phyloP scores from a whole-genome alignment of 1,284 basidiomycete genomes.

The Tremellales sp. region DNA sequence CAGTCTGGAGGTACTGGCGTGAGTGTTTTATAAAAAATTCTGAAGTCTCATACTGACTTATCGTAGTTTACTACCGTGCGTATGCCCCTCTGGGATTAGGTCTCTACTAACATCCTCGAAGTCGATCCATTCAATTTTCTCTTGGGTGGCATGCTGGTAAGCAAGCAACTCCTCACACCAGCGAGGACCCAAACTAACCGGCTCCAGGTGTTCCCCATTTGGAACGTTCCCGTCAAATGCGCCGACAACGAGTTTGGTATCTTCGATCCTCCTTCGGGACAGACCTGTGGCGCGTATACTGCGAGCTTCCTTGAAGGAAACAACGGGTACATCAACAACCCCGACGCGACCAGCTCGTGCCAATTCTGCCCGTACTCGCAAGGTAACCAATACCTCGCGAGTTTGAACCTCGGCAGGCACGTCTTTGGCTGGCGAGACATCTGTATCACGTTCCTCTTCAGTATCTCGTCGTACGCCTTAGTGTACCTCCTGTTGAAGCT shows the following conservation, averaged over 20 bases:
- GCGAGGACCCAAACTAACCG: not conserved
- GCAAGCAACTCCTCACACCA: not conserved
- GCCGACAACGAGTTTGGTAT: conserved; percentile 32
- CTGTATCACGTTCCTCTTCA: conserved; percentile 32
- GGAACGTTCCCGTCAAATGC: conserved; percentile 38
- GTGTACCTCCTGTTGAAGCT: conserved; percentile 39
- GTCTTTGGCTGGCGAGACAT: conserved; percentile 39
- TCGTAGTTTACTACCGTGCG: too few species aligned
- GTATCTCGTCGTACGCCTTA: conserved; percentile 27
- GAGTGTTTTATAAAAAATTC: too few species aligned
- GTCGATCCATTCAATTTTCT: too few species aligned
- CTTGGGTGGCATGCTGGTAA: conserved; percentile 28
- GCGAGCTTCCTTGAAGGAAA: conserved; percentile 16
- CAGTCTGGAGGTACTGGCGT: too few species aligned
- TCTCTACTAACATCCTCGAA: too few species aligned
- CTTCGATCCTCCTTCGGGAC: conserved; percentile 41
- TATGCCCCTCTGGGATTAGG: too few species aligned
- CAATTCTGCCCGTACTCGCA: conserved; percentile 37
- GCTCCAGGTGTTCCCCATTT: conserved; percentile 22
- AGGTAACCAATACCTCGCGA: conserved; percentile 37
- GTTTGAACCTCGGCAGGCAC: conserved; percentile 31
- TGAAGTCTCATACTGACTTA: too few species aligned
- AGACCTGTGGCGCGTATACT: conserved; percentile 43
- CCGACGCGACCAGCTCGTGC: conserved; percentile 32
- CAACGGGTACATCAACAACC: conserved; percentile 35